phyloP scores from a whole-genome alignment of 2,329 filamentous ascomycete species.

The Ophiostoma ips region DNA sequence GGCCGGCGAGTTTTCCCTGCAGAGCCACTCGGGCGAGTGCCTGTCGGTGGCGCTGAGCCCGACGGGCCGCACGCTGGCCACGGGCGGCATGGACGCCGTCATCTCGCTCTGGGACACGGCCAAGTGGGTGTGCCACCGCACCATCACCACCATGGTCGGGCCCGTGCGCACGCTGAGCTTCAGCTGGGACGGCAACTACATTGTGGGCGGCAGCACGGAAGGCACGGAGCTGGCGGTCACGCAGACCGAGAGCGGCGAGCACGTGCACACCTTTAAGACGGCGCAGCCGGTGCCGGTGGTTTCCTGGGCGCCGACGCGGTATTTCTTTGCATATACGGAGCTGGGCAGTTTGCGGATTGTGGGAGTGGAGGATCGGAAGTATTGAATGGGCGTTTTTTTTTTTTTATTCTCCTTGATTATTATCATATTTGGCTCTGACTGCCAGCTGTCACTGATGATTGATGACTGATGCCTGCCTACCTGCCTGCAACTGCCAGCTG shows the following conservation, averaged over 20 bases:
- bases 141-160: conserved; percentile 53
- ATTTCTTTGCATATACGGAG: conserved; percentile 62
- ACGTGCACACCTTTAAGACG: conserved; percentile 58
- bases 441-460: too few species aligned
- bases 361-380: conserved; percentile 40
- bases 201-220: conserved; percentile 63
- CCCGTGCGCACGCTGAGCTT: conserved; percentile 52
- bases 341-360: conserved; percentile 55
- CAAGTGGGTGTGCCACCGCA: conserved; percentile 63
- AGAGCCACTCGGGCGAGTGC: conserved; percentile 61
- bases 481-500: too few species aligned
- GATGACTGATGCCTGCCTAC: too few species aligned
- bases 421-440: not conserved
- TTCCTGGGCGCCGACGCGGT: conserved; percentile 62
- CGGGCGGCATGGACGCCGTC: conserved; percentile 61
- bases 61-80: conserved; percentile 56
- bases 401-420: too few species aligned
- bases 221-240: conserved; percentile 54
- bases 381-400: too few species aligned
- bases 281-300: conserved; percentile 50
- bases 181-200: conserved; percentile 62
- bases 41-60: conserved; percentile 56
- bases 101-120: conserved; percentile 66
- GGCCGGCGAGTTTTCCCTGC: conserved; percentile 45
- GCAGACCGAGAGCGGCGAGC: conserved; percentile 61